Evolutionary conservation across 2,329 filamentous ascomycete genomes (phyloP), one percentile per base, ranked within the genome.

Genomic region (Aspergillus arachidicola): DNA sequence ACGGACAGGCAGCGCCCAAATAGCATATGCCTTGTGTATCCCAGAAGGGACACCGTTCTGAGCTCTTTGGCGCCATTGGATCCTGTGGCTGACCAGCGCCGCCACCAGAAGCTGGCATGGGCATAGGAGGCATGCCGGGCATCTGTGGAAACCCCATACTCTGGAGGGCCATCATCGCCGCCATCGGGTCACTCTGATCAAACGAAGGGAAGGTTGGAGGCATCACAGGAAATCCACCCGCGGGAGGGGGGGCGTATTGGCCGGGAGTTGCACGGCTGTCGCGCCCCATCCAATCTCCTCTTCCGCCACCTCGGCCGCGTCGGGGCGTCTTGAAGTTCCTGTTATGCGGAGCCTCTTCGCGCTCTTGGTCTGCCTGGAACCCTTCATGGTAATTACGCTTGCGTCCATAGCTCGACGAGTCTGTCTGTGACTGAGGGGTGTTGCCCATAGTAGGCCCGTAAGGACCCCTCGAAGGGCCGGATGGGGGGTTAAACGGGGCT

Each of bases 1-100:
- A 87, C 0, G 83, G 84, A 71, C 86, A 88, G n/a, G 80, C 76
- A 59, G 78, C 81, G 28, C 86, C 86, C 51, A 83, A 68, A 14
- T 84, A 81, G 69, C 86, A 88, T 63, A 84, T 87, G 6, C 86
- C 86, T 66, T 86, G 85, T 0, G 78, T 84, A 64, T 88, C 85
- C 67, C 87, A 88, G 71, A 87, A 84, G 45, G 78, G 79, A 71
- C 86, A 89, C 57, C 82, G 79, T 73, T 79, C 69, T 59, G 77
- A 68, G 63, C 72, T 71, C 69, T 80, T 70, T 59, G 73, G 58
- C 50, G 68, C 71, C 57, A 76, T 71, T 21, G 74, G 68, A 19
- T 73, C 73, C 57, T 64, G 71, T 34, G 72, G 69, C 58, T 74
- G 72, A 11, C 70, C 70, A 9, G 71, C 62, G 26, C 54, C 67